Percentiles rank a stretch among this genome's conserved stretches.
phyloP scores from a whole-genome alignment of 805 yeast species.

The Kodamaea kaohsiungensis region DNA sequence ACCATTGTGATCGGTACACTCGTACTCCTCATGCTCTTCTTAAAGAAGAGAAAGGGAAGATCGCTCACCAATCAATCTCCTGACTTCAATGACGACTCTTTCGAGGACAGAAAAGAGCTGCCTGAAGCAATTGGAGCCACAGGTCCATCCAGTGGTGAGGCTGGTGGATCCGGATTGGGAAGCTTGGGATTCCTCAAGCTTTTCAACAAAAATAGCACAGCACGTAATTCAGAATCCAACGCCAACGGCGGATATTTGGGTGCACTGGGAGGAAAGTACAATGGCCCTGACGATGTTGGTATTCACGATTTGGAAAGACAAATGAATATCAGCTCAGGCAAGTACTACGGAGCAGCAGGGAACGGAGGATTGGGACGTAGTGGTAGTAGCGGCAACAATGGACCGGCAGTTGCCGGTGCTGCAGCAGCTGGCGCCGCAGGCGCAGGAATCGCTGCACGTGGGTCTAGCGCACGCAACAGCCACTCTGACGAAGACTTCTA shows the following conservation, averaged over 20 bases:
- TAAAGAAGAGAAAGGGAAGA: constrained; percentile 31
- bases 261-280: constrained; percentile 6
- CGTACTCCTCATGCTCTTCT: constrained; percentile 36
- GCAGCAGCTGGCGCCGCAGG: constrained; percentile 13
- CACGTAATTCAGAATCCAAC: constrained; percentile 1
- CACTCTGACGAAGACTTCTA: constrained; percentile 32
- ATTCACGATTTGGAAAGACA: constrained; percentile 32
- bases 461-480: constrained; percentile 7
- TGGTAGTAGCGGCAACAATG: constrained; percentile 1
- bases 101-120: constrained; percentile 19
- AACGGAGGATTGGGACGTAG: constrained; percentile 13
- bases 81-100: constrained; percentile 37
- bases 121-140: neutral
- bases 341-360: constrained; percentile 16
- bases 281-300: constrained; percentile 11
- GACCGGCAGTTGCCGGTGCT: neutral
- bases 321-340: constrained; percentile 16
- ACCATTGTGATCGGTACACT: constrained; percentile 40
- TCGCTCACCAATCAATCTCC: constrained; percentile 43
- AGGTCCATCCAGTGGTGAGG: constrained; percentile 16
- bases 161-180: constrained; percentile 6
- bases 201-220: constrained; percentile 3
- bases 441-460: constrained; percentile 8
- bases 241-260: constrained; percentile 8
- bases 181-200: constrained; percentile 10